These are phyloP conservation scores for Calonectria pteridis DNA, from an alignment of 2,329 filamentous ascomycete genomes.

Conservation along the genomic window DNA sequence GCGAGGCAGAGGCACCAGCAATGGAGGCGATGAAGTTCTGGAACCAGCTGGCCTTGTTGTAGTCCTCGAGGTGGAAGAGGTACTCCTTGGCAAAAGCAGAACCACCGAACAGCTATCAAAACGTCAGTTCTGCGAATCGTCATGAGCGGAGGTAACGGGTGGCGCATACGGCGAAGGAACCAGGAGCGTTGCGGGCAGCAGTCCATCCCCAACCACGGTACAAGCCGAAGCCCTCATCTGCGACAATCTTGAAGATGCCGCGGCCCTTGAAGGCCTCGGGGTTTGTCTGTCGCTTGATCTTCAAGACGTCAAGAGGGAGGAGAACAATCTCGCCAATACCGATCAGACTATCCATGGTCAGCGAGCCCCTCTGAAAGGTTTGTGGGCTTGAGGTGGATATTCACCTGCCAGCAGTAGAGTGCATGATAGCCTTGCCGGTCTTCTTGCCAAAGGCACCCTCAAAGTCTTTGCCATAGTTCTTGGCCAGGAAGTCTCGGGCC, in stretches of 20 bases:
- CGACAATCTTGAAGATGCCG: constrained; percentile 88
- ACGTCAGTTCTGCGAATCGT: constrained; percentile 34
- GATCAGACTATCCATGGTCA: constrained; percentile 75
- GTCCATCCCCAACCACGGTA: constrained; percentile 99
- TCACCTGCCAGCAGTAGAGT: constrained; percentile 92
- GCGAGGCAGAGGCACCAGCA: constrained; percentile 92
- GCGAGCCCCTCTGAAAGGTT: neutral
- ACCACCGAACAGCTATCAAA: constrained; percentile 88
- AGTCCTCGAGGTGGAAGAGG: constrained; percentile 88
- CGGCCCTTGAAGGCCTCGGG: constrained; percentile 97
- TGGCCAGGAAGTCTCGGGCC: constrained; percentile 86
- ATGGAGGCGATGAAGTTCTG: constrained; percentile 99
- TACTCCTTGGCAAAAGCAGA: constrained; percentile 99
- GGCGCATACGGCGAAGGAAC: constrained; percentile 90
- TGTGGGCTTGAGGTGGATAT: constrained; percentile 27
- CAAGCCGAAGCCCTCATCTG: constrained; percentile 93
- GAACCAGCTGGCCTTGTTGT: constrained; percentile 93
- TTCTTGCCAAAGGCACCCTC: constrained; percentile 94
- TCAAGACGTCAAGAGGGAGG: constrained; percentile 94
- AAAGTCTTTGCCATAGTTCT: constrained; percentile 85
- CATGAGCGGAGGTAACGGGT: neutral
- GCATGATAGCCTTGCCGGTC: constrained; percentile 97
- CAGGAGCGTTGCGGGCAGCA: constrained; percentile 94
- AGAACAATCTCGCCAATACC: constrained; percentile 98
- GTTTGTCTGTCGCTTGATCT: constrained; percentile 99